Evolutionary conservation across 1,284 basidiomycete species (phyloP), one percentile per base, ranked within the genome.

Genomic region (Tilletia indica): DNA sequence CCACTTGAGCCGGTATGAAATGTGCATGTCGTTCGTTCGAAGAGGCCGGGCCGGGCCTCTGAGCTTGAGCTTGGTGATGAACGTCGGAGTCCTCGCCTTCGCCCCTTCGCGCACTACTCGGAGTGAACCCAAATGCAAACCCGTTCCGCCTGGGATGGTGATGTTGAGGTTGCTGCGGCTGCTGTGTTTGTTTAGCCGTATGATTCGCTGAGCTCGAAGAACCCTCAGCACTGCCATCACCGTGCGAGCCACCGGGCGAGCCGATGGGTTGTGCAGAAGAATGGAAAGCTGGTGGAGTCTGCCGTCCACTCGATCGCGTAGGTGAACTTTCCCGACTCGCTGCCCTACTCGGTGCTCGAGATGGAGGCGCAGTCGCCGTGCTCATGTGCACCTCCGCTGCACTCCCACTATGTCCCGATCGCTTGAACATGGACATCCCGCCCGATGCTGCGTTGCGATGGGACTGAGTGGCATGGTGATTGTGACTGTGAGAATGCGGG

Each of bases 311-410:
- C 51, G 61, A 34, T 42, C 61, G 61, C 4, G 61, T 64, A 19
- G 61, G 61, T 16, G 61, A 64, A 36, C 61, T 64, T 14, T 64
- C 61, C 12, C 61, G 31, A 42, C 61, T 64, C 4, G 61, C 61
- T 21, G 61, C 34, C 12, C 61, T 34, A 64, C 61, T 64, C 16
- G 61, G 61, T 8, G 61, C 38, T 6, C 61, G 61, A 6, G 61
- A 64, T n/a, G 61, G 61, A 19, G 61, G 61, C 16, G 61, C 61
- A 11, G 61, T 64, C 12, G 61, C 61, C n/a, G 61, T 64, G 14
- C 61, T 64, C 34, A 39, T 64, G 2, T 42, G 61, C 61, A 64
- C 36, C 21, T 25, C 36, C 8, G 36, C 61, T 16, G 51, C 42
- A 45, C 9, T 45, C 14, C 56, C 56, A 58, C 56, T 58, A 3